Base-by-base conservation (phyloP, 2,329 filamentous ascomycete species). In the Xylariaceae sp. region DNA sequence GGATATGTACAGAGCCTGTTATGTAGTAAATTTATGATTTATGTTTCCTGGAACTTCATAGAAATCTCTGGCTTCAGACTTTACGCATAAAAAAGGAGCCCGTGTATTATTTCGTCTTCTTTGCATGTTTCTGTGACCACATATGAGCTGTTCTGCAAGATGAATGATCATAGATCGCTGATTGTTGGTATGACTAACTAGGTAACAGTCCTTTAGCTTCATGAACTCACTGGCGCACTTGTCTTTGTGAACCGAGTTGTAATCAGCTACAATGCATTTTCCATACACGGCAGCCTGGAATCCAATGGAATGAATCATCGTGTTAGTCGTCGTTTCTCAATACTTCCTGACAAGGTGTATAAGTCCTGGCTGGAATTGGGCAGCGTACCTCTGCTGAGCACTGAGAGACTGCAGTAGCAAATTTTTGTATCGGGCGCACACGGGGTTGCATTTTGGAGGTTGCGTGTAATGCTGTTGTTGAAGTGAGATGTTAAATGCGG, bases 161-260 rank as follows among this genome's bases (percentile, higher is more conserved):
- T 15, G 13, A n/a, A n/a, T n/a, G 49, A 23, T 30, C 7, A 42
- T 49, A n/a, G 13, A 13, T 4, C 2, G 34, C 37, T 23, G 52
- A 39, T 51, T 39, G n/a, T 23, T 39, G 37, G 66, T 82, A 69
- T 79, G 3, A 48, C 60, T 58, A 35, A 96, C 92, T 70, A 95
- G 70, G 71, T 91, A 96, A 72, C 93, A 97, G 66, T 96, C 81
- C 73, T 96, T 96, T 53, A 97, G 74, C 65, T 78, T 85, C 74
- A 94, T 78, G 67, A 99, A 97, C 71, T 97, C 92, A 59, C 85
- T 85, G 3, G 82, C 80, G 71, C 94, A 99, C 79, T 94, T 94
- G 71, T 97, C 90, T 72, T 96, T 96, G 68, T 92, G 84, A 2
- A 96, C 85, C 3, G 91, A 85, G 71, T 93, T 93, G 76, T 96